Percentiles rank a stretch among this genome's conserved stretches.
These are phyloP conservation scores for Leucaena leucocephala DNA, from an alignment of 306 rosid species.

Conservation along the genomic window DNA sequence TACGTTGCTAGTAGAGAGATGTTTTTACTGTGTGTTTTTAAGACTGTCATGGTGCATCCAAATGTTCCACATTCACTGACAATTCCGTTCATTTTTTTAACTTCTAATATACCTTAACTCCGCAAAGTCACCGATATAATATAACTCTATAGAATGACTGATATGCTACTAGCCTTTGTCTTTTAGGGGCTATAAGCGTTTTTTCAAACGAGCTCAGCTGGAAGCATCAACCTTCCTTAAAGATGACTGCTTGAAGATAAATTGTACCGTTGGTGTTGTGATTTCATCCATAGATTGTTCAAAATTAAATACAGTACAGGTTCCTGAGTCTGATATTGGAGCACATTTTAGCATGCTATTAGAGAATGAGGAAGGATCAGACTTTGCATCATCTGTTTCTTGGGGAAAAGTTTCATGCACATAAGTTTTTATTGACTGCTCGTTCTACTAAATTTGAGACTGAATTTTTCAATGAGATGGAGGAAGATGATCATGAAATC, in stretches of 20 bases:
- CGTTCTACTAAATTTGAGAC: slow-evolving; percentile 68
- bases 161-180: not conserved
- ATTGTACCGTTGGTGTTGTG: not conserved
- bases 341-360: not conserved
- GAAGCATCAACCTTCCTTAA: not conserved
- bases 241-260: not conserved
- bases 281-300: not conserved
- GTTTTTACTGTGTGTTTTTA: not conserved
- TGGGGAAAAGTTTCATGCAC: slow-evolving; percentile 86
- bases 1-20: not conserved
- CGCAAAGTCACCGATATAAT: not conserved
- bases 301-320: not conserved
- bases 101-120: slow-evolving; percentile 5
- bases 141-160: not conserved
- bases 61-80: not conserved
- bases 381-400: not conserved
- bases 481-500: slow-evolving; percentile 61
- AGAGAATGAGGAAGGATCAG: not conserved
- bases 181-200: not conserved
- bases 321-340: not conserved
- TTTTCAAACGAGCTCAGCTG: not conserved
- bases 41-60: not conserved
- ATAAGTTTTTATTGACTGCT: slow-evolving; percentile 87
- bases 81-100: not conserved
- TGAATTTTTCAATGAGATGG: slow-evolving; percentile 60